Percentiles rank a stretch among this genome's conserved stretches.
Evolutionary conservation across 2,329 filamentous ascomycete genomes (phyloP).

Genomic region (Fusarium proliferatum): DNA sequence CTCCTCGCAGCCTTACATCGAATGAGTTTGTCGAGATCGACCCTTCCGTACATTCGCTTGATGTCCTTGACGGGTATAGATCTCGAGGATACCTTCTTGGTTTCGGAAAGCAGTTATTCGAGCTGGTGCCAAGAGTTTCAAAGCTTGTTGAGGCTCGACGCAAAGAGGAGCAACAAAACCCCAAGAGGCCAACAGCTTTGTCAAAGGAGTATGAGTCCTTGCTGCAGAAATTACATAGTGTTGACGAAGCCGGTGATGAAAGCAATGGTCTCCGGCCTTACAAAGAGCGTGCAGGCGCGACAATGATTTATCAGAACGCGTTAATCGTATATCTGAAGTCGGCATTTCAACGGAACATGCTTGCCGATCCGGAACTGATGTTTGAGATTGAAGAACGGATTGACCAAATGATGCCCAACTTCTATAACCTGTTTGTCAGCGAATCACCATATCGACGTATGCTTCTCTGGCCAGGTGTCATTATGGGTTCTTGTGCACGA

Average conservation of each 20-base stretch:
- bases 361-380: not conserved
- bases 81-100: not conserved
- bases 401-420: not conserved
- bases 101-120: not conserved
- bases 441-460: conserved; percentile 1
- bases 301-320: not conserved
- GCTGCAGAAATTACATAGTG: not conserved
- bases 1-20: not conserved
- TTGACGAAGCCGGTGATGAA: not conserved
- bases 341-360: not conserved
- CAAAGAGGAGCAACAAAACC: not conserved
- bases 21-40: not conserved
- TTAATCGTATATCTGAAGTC: conserved; percentile 3
- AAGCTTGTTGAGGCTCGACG: not conserved
- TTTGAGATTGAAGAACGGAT: not conserved
- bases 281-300: not conserved
- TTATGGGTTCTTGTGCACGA: conserved; percentile 1
- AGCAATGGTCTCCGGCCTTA: not conserved
- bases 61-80: not conserved
- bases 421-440: not conserved
- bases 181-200: accelerated
- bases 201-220: not conserved
- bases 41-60: not conserved
- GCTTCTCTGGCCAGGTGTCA: conserved; percentile 4
- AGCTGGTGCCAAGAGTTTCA: not conserved